These are phyloP conservation scores for Neolentinus lepideus DNA, from an alignment of 1,284 basidiomycete genomes.

Conservation along the genomic window DNA sequence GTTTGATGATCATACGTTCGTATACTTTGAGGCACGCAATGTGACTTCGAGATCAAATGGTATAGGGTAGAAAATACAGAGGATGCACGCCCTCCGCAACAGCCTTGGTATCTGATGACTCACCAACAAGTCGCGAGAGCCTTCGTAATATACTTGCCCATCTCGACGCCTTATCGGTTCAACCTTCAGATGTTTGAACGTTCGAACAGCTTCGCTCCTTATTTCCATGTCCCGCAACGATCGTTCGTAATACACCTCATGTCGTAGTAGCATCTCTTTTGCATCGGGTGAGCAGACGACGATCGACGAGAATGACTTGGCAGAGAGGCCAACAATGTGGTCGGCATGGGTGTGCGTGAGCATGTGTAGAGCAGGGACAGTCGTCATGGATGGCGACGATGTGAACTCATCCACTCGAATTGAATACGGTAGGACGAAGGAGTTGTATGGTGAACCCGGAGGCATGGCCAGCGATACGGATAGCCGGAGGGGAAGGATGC, in stretches of 20 bases:
- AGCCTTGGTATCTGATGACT: conserved; percentile 13
- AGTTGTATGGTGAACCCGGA: conserved; percentile 59
- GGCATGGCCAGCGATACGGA: conserved; percentile 39
- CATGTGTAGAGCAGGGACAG: conserved; percentile 56
- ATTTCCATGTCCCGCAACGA: conserved; percentile 44
- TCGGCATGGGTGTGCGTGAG: conserved; percentile 84
- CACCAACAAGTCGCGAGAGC: conserved; percentile 61
- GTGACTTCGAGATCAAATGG: neutral
- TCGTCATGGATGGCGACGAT: conserved; percentile 18
- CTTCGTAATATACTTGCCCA: conserved; percentile 37
- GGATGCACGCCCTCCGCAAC: neutral
- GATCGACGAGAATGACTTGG: conserved; percentile 58
- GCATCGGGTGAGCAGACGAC: conserved; percentile 76
- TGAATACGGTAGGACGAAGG: conserved; percentile 61
- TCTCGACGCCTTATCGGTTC: conserved; percentile 39
- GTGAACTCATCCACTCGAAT: conserved; percentile 79
- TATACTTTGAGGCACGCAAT: too few relatives aligned
- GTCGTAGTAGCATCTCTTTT: conserved; percentile 74
- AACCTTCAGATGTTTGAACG: conserved; percentile 63
- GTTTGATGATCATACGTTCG: too few relatives aligned
- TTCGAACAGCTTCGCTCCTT: conserved; percentile 47
- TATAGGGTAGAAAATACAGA: neutral
- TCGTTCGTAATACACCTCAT: conserved; percentile 65
- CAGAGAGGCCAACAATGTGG: conserved; percentile 63
- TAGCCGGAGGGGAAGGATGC: too few relatives aligned